Base-by-base conservation (phyloP, 1,284 basidiomycete genomes). In the Sutorius eximius region DNA sequence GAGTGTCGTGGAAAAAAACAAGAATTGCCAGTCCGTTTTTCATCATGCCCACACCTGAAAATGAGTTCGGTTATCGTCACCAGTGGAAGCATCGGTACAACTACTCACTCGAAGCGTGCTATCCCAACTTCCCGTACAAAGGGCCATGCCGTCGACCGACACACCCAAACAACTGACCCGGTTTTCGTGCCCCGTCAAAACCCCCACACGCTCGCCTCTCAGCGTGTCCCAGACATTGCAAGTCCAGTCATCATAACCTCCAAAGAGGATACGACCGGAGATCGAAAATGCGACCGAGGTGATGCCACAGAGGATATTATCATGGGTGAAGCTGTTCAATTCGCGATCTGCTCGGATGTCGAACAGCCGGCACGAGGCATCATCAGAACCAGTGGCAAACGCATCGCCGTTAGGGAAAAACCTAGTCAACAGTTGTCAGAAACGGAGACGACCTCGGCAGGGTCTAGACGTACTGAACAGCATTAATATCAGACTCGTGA, bases 371-470 rank as follows among this genome's bases (percentile, higher is more conserved):
- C 96, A 98, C 40, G 96, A 96, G 8, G 95, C 96, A 74, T 99
- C 97, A 70, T 99, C 96, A 10, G 97, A 99, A 32, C 97, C 97
- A 13, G 97, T 98, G 18, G 95, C 96, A 71, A 99, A 98, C 1
- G 97, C 95, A 72, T 98, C 94, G 61, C 96, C 96, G 68, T 97
- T 98, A 49, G 96, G 96, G 91, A 98, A 98, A 79, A 98, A 98
- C 69, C 95, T 97, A 58, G 52, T 49, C 49, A 51, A 51, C 41
- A 58, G 11, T 49, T 46, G 47, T 59, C 48, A 56, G 54, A 59
- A 59, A 55, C 36, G 40, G 36, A 51, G 46, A 24, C 15, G 46
- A 58, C 52, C n/a, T 52, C 36, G 43, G 62, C 57, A 63, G 55
- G 44, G 55, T 59, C 49, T 40, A 7, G 44, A 84, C 92, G 70